A percentile compares a stretch with the other conserved stretches of the same genome.
Evolutionary conservation across 2,329 filamentous ascomycete genomes (phyloP).

Genomic region (Hypoxylon sp.): DNA sequence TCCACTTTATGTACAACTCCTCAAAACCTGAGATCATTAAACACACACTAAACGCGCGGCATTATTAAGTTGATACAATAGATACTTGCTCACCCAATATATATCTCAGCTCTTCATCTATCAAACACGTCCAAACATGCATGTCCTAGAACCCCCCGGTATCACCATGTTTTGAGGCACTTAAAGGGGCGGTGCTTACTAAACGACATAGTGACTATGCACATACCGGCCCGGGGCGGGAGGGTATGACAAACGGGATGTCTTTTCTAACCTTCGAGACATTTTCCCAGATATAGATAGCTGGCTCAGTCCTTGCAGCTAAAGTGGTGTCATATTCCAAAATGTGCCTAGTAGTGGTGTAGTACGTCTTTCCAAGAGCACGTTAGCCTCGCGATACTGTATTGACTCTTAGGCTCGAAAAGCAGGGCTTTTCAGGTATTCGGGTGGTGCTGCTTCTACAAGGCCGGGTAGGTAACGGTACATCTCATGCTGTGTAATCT

Average conservation of each 20-base stretch:
- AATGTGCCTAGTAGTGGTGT: background rate
- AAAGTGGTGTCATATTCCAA: background rate
- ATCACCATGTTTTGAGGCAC: background rate
- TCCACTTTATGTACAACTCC: background rate
- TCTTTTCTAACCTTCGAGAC: conserved; percentile 8
- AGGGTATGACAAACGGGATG: conserved; percentile 30
- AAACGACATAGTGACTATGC: background rate
- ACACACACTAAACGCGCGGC: background rate
- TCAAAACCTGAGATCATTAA: background rate
- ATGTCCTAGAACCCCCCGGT: conserved; percentile 6
- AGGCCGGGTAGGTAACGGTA: background rate
- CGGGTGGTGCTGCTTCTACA: conserved; percentile 33
- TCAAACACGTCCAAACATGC: conserved; percentile 22
- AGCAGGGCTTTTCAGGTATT: conserved; percentile 4
- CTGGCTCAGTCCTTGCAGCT: background rate
- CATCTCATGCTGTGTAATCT: conserved; percentile 31
- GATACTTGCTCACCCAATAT: conserved; percentile 5
- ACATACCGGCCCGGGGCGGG: conserved; percentile 22
- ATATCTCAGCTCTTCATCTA: conserved; percentile 24
- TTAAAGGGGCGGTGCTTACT: conserved; percentile 15
- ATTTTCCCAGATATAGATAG: conserved; percentile 1
- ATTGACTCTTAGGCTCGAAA: conserved; percentile 18
- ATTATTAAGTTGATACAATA: conserved; percentile 7
- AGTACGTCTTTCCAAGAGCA: conserved; percentile 8
- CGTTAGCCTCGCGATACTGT: background rate